These are phyloP conservation scores for Sambucus nigra DNA, from an alignment of 129 eudicot species.

Conservation along the genomic window DNA sequence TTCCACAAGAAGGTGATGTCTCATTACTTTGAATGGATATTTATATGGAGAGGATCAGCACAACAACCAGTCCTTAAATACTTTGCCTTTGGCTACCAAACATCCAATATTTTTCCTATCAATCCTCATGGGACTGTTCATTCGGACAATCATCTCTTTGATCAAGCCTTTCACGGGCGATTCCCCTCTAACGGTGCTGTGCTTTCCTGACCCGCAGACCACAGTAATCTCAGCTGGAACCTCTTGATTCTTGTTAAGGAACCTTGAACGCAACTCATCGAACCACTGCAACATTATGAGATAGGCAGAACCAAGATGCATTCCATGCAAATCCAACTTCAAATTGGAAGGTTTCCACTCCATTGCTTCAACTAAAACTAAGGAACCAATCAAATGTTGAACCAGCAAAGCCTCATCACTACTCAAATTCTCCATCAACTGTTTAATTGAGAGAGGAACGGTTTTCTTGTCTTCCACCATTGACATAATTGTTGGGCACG, in stretches of 20 bases:
- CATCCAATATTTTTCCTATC: conserved; percentile 67
- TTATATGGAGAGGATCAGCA: background rate
- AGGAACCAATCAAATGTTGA: conserved; percentile 40
- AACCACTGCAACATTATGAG: conserved; percentile 69
- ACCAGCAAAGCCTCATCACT: conserved; percentile 41
- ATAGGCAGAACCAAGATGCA: conserved; percentile 62
- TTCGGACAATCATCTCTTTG: conserved; percentile 45
- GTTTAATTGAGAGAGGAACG: conserved; percentile 41
- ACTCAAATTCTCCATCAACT: conserved; percentile 27
- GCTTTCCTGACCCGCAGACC: conserved; percentile 75
- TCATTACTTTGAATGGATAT: too few relatives aligned
- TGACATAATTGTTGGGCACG: conserved; percentile 49
- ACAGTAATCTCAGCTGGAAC: conserved; percentile 51
- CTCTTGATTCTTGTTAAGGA: conserved; percentile 9
- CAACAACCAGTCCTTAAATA: conserved; percentile 62
- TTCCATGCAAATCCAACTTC: conserved; percentile 91
- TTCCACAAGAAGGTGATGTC: too few relatives aligned
- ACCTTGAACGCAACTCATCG: conserved; percentile 33
- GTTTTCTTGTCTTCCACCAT: conserved; percentile 37
- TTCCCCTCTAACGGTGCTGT: conserved; percentile 52
- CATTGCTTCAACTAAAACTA: conserved; percentile 39
- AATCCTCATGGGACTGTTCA: conserved; percentile 57
- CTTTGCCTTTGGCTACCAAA: conserved; percentile 61
- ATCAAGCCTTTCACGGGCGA: conserved; percentile 57
- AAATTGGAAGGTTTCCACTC: conserved; percentile 39